Base-by-base conservation (phyloP, 1,284 basidiomycete genomes). In the Sphaerobolus stellatus region DNA sequence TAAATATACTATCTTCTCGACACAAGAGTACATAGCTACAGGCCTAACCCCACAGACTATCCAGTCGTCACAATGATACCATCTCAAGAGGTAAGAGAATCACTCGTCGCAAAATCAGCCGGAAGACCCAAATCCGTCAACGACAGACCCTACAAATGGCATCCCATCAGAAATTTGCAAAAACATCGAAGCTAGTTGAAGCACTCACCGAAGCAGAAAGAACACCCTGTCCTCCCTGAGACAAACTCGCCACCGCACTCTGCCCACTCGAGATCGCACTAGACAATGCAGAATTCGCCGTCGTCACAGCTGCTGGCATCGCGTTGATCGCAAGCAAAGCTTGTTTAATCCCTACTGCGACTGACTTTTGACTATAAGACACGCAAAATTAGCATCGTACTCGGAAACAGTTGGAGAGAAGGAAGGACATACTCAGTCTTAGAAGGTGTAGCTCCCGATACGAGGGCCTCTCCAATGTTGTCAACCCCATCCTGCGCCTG, bases 81-180 rank as follows among this genome's bases (percentile, higher is more conserved):
- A n/a, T n/a, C n/a, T n/a, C n/a, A n/a, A n/a, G n/a, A n/a, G n/a
- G n/a, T n/a, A n/a, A n/a, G n/a, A n/a, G n/a, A n/a, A n/a, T n/a
- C n/a, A n/a, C n/a, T n/a, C n/a, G n/a, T 31, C n/a, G 50, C 52
- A 54, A 54, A 54, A 34, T 54, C 22, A 31, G 31, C 52, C 16
- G 52, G 52, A 7, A 54, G 46, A n/a, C 52, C 52, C 25, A 54
- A 31, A 45, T 54, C 52, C 20, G 30, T 45, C n/a, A 54, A 40
- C 18, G 52, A 30, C 7, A 54, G 20, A 1, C 13, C 13, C 52
- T 54, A 4, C 8, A 18, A 46, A 18, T 3, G 18, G 27, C 5
- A 27, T 48, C 22, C 9, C 33, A 11, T 11, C 13, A 29, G n/a
- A 48, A 11, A 34, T 48, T 22, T 25, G 43, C 18, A 29, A 8